These are phyloP conservation scores for Boletus rubescentipes DNA, from an alignment of 768 basidiomycete genomes.

Conservation along the genomic window DNA sequence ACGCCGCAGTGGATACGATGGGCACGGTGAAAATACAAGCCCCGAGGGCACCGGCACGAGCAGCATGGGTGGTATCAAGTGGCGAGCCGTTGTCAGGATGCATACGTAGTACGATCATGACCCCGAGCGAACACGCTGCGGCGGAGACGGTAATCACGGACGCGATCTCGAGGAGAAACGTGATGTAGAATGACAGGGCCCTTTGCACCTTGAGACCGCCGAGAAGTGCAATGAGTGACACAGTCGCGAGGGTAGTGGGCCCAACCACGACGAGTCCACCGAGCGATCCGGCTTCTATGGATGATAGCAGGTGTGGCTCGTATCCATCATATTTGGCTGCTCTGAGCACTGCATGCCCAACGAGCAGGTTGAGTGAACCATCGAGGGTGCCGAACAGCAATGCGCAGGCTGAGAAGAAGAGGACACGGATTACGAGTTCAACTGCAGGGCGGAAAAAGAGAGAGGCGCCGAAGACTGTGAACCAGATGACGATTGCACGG, in stretches of 20 bases:
- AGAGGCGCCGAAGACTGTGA: conserved; percentile 8
- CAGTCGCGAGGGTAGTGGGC: conserved; percentile 3
- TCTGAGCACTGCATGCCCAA: conserved; percentile 16
- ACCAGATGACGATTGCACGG: conserved; percentile 8
- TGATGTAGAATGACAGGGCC: background rate
- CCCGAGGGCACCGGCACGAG: conserved; percentile 15
- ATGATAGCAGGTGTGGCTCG: conserved; percentile 2
- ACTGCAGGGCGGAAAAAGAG: conserved; percentile 10
- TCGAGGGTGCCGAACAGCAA: conserved; percentile 7
- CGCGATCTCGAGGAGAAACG: conserved; percentile 11
- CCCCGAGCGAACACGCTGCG: conserved; percentile 14
- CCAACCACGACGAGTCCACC: conserved; percentile 14
- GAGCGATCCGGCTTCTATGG: conserved; percentile 13
- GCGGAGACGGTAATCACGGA: conserved; percentile 8
- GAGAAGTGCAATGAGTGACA: conserved; percentile 2
- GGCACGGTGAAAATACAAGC: conserved; percentile 8
- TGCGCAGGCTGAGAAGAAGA: conserved; percentile 1
- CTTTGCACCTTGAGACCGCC: background rate
- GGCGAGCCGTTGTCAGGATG: background rate
- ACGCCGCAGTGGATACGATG: conserved; percentile 4
- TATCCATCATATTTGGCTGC: conserved; percentile 11
- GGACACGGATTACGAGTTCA: conserved; percentile 9
- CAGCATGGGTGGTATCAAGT: conserved; percentile 13
- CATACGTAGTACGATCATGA: background rate
- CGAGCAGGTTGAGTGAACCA: conserved; percentile 8